Percentiles rank a stretch among this genome's conserved stretches.
Evolutionary conservation across 1,139 yeast genomes (phyloP).

Genomic region (Wickerhamomyces sp.): DNA sequence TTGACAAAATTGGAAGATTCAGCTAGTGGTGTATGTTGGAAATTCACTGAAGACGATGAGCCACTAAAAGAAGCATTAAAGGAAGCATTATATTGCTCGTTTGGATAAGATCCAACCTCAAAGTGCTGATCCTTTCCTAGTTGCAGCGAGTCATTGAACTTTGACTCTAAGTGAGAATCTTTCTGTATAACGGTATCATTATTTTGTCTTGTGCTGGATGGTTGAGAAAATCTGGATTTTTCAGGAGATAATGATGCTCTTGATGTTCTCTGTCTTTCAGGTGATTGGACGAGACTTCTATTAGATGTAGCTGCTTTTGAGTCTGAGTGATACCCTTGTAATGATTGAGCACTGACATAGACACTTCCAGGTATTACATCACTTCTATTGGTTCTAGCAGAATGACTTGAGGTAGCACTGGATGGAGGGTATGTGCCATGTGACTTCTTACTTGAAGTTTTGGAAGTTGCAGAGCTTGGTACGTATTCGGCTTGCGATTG

Average conservation of each 20-base stretch:
- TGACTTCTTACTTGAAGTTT: not conserved
- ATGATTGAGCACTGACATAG: slow-evolving; percentile 13
- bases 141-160: no score
- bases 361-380: slow-evolving; percentile 6
- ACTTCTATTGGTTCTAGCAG: slow-evolving; percentile 1
- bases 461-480: not conserved
- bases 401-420: slow-evolving; percentile 7
- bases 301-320: not conserved
- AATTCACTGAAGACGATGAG: no score
- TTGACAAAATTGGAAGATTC: no score
- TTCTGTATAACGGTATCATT: not conserved
- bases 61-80: no score
- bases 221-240: not conserved
- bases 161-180: no score
- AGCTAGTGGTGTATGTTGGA: no score
- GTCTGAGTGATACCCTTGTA: slow-evolving; percentile 1
- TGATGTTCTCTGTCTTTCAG: no score
- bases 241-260: no score
- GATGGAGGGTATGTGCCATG: slow-evolving; percentile 1
- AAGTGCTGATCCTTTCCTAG: no score
- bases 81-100: no score
- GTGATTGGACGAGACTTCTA: not conserved
- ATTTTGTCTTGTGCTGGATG: not conserved
- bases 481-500: not conserved
- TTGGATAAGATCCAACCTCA: no score